phyloP scores from a whole-genome alignment of 108 stramenopile genomes.

The Conticribra guillardii region DNA sequence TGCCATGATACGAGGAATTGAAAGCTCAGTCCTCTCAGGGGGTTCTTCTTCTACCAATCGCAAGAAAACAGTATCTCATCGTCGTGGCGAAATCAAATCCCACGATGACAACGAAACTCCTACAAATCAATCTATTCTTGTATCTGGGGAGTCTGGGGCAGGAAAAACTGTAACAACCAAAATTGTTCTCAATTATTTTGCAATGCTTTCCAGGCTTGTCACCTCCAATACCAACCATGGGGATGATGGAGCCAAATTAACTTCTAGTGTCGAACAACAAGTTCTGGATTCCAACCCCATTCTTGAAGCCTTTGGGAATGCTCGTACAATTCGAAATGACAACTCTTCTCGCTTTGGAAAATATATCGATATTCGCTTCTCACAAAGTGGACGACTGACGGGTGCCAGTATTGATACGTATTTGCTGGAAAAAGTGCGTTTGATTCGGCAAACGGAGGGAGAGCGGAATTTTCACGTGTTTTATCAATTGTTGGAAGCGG shows the following conservation, averaged over 20 bases:
- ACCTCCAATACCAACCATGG: background rate
- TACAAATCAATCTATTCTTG: slow-evolving; percentile 56
- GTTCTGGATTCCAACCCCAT: slow-evolving; percentile 89
- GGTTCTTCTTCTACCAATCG: slow-evolving; percentile 13
- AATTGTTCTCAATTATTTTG: slow-evolving; percentile 59
- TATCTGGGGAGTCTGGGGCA: slow-evolving; percentile 61
- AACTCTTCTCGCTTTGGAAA: slow-evolving; percentile 90
- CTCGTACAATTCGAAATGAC: slow-evolving; percentile 88
- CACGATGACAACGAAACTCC: slow-evolving; percentile 34
- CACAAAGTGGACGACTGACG: slow-evolving; percentile 51
- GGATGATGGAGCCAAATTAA: slow-evolving; percentile 6
- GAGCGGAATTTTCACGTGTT: slow-evolving; percentile 95
- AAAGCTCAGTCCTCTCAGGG: slow-evolving; percentile 29
- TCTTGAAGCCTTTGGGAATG: slow-evolving; percentile 93
- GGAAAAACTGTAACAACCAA: slow-evolving; percentile 72
- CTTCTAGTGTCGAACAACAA: slow-evolving; percentile 50
- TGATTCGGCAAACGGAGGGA: slow-evolving; percentile 71
- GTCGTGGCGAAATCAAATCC: slow-evolving; percentile 8
- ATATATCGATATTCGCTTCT: slow-evolving; percentile 86
- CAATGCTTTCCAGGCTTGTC: slow-evolving; percentile 45
- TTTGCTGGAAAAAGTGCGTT: slow-evolving; percentile 81
- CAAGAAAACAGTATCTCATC: slow-evolving; percentile 2
- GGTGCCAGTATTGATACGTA: slow-evolving; percentile 85
- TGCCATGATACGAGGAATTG: slow-evolving; percentile 62
- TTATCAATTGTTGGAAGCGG: slow-evolving; percentile 75